Evolutionary conservation across 306 rosid genomes (phyloP).

Genomic region (Vigna radiata): DNA sequence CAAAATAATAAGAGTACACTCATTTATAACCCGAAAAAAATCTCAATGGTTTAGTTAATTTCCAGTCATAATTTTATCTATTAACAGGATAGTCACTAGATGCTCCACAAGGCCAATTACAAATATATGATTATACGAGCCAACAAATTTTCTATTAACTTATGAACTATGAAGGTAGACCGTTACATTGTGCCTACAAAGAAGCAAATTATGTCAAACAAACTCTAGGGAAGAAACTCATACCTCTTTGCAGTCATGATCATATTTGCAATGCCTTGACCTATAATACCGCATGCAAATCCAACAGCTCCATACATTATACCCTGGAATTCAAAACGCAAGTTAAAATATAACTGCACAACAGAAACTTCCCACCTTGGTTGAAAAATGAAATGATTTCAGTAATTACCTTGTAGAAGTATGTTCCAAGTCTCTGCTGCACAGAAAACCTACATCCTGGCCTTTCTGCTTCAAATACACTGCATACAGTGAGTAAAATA

Average conservation of each 20-base stretch:
- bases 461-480: slow-evolving; percentile 97
- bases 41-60: not conserved
- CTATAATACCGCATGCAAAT: slow-evolving; percentile 89
- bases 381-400: slow-evolving; percentile 17
- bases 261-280: slow-evolving; percentile 95
- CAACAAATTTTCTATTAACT: not conserved
- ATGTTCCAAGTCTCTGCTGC: slow-evolving; percentile 83
- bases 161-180: not conserved
- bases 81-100: slow-evolving; percentile 21
- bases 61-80: slow-evolving; percentile 6
- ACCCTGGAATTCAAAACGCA: slow-evolving; percentile 59
- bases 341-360: slow-evolving; percentile 8
- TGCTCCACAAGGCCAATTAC: not conserved
- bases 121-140: not conserved
- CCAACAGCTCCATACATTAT: slow-evolving; percentile 87
- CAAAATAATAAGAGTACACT: not conserved
- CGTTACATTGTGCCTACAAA: slow-evolving; percentile 8
- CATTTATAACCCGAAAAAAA: not conserved
- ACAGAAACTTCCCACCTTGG: slow-evolving; percentile 11
- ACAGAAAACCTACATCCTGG: slow-evolving; percentile 85
- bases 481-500: slow-evolving; percentile 48
- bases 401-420: slow-evolving; percentile 68
- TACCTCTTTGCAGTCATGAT: slow-evolving; percentile 95
- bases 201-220: slow-evolving; percentile 25
- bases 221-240: slow-evolving; percentile 28